Evolutionary conservation across 2,329 filamentous ascomycete genomes (phyloP), one percentile per base, ranked within the genome.

Genomic region (Cercospora sojina): DNA sequence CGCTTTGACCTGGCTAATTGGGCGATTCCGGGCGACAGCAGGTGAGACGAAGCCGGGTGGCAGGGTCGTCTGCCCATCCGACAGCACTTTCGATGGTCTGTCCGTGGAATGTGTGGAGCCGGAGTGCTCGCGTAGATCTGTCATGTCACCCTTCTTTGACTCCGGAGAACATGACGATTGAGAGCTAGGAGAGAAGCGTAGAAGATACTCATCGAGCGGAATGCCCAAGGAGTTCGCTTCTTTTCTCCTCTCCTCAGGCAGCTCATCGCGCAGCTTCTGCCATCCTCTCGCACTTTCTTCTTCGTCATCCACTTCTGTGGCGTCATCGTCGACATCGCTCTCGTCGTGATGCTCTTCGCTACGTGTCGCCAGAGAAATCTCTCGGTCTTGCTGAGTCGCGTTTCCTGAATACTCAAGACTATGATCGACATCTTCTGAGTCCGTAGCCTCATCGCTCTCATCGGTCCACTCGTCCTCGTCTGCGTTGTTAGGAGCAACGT

Each of bases 41-140:
- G 75, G 75, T 6, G 72, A 74, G n/a, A 76, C 73, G 58, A 77
- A 77, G 16, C 75, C 74, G n/a, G 71, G 70, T 43, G 75, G 74
- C 10, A 77, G 66, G 0, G 59, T 38, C 23, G 59, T 32, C 18
- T 61, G 27, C 31, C 47, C 59, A 7, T 18, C 32, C n/a, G 49
- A 41, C 18, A 63, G 29, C 20, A 25, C 51, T 23, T 47, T n/a
- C 18, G 60, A 56, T 31, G 35, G n/a, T 4, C 35, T 51, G n/a
- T 38, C 60, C 1, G 49, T 57, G 25, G 60, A 35, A 57, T 27
- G 27, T 16, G 12, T 51, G 12, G 35, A 16, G 20, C 49, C 32
- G 20, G 25, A 23, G 12, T 10, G 12, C 49, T 41, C 31, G 6
- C n/a, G 23, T 13, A 31, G 29, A 20, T 25, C 10, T 27, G 31